Conservation (phyloP, 2,329 filamentous ascomycete genomes). For the Eurotiales sp. region DNA sequence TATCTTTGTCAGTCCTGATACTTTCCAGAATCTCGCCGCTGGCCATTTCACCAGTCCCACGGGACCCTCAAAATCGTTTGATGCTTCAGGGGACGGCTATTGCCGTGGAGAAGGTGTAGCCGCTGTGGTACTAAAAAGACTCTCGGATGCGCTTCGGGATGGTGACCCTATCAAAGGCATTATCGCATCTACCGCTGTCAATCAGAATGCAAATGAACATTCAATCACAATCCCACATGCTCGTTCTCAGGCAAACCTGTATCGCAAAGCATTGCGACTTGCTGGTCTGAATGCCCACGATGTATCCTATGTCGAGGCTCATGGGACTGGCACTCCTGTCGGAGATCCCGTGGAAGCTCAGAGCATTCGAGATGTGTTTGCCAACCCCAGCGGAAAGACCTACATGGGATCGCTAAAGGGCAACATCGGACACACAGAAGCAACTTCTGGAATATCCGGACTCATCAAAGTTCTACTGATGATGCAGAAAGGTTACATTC, state of each 20-base stretch:
- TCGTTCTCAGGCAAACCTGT: constrained; percentile 34
- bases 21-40: constrained; percentile 24
- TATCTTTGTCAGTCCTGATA: constrained; percentile 27
- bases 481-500: background rate
- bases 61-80: constrained; percentile 48
- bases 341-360: constrained; percentile 21
- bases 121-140: constrained; percentile 47
- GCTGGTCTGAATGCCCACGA: constrained; percentile 18
- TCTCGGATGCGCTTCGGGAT: constrained; percentile 44
- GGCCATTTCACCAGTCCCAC: constrained; percentile 42
- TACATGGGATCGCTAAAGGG: background rate
- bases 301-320: constrained; percentile 30
- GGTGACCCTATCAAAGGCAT: constrained; percentile 39
- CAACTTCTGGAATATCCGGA: background rate
- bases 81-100: constrained; percentile 44
- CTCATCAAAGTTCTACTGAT: background rate
- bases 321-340: constrained; percentile 32
- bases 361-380: constrained; percentile 1
- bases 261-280: constrained; percentile 30
- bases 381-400: background rate
- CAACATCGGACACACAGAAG: constrained; percentile 1
- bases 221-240: constrained; percentile 28
- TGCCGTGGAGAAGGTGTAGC: constrained; percentile 51
- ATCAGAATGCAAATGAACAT: constrained; percentile 26
- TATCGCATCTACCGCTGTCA: constrained; percentile 27